Evolutionary conservation across 768 basidiomycete species (phyloP).

Genomic region (Tylopilus felleus): DNA sequence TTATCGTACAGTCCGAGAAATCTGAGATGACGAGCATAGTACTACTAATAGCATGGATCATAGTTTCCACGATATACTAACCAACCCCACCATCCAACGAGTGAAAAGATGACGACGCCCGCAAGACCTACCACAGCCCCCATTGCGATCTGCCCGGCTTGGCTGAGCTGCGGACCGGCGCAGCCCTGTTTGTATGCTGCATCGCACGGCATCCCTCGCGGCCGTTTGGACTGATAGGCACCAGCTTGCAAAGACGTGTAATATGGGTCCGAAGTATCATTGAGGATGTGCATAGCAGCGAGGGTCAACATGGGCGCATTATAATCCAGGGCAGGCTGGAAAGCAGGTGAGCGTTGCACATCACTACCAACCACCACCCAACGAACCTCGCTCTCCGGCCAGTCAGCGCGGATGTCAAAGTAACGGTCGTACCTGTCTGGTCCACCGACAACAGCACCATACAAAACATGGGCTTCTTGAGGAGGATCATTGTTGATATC

Average conservation of each 20-base stretch:
- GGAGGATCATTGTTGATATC: conserved; percentile 70
- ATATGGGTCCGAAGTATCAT: conserved; percentile 68
- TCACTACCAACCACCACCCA: neutral
- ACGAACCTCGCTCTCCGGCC: conserved; percentile 81
- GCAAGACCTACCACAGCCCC: conserved; percentile 62
- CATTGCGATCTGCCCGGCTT: conserved; percentile 63
- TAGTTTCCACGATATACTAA: conserved; percentile 25
- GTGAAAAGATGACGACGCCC: conserved; percentile 52
- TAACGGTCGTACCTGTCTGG: conserved; percentile 73
- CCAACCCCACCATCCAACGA: conserved; percentile 38
- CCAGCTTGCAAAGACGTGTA: conserved; percentile 71
- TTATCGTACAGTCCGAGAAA: neutral
- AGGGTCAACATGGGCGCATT: conserved; percentile 88
- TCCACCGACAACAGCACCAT: conserved; percentile 88
- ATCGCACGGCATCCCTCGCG: conserved; percentile 76
- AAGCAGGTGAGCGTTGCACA: conserved; percentile 12
- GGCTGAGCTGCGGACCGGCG: conserved; percentile 49
- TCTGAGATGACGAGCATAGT: neutral
- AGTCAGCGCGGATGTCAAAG: conserved; percentile 85
- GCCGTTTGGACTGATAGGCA: conserved; percentile 57
- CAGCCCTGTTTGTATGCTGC: conserved; percentile 58
- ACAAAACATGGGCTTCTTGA: conserved; percentile 72
- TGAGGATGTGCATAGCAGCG: conserved; percentile 72
- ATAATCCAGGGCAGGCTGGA: conserved; percentile 78
- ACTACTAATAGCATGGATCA: conserved; percentile 19